Evolutionary conservation across 2,329 filamentous ascomycete genomes (phyloP).

Genomic region (Dothideomycetes sp.): DNA sequence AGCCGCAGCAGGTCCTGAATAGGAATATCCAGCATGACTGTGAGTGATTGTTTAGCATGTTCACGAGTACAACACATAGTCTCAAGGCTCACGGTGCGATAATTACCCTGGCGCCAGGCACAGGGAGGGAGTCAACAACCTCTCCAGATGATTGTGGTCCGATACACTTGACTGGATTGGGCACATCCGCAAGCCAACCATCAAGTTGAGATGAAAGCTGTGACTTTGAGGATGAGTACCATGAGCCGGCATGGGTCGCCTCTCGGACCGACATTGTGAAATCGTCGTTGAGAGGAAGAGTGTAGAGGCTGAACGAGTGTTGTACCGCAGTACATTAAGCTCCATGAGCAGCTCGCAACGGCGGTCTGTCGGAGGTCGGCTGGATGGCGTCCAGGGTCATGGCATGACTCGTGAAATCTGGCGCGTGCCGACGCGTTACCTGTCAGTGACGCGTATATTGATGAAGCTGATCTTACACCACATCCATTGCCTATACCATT

Average conservation of each 20-base stretch:
- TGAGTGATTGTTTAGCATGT: constrained; percentile 19
- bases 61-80: constrained; percentile 1
- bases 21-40: constrained; percentile 88
- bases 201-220: constrained; percentile 62
- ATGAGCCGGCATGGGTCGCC: constrained; percentile 73
- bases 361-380: background rate
- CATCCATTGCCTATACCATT: too few species aligned
- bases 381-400: too few species aligned
- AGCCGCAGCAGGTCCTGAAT: constrained; percentile 83
- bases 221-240: constrained; percentile 60
- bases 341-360: background rate
- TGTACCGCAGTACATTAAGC: background rate
- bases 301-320: too few species aligned
- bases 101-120: constrained; percentile 66
- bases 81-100: constrained; percentile 74
- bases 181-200: constrained; percentile 61
- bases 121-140: constrained; percentile 43
- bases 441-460: background rate
- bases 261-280: constrained; percentile 31
- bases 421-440: too few species aligned
- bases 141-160: constrained; percentile 32
- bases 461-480: too few species aligned
- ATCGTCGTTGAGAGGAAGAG: background rate
- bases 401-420: too few species aligned
- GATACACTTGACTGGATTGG: constrained; percentile 51